Conservation (phyloP, 2,329 filamentous ascomycete genomes). For the Fusarium brachygibbosum region DNA sequence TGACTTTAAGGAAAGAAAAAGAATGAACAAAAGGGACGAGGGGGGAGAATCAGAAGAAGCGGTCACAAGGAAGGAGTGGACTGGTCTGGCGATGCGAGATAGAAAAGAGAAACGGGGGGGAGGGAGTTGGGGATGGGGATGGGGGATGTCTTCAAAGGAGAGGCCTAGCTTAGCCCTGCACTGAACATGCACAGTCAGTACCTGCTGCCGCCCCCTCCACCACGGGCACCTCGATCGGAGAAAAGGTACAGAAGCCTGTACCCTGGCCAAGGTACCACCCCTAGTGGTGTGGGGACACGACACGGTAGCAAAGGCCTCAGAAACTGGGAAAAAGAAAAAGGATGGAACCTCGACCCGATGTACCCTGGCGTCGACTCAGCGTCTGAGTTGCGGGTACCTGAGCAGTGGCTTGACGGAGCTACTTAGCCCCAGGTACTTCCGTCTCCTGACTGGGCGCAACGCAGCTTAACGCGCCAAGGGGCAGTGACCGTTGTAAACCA, state of each 20-base stretch:
- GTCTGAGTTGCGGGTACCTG: conserved; percentile 42
- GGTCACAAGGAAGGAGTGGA: conserved; percentile 52
- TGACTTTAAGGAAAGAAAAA: conserved; percentile 65
- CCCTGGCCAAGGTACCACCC: conserved; percentile 32
- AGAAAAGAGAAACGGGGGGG: conserved; percentile 55
- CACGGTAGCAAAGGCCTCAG: conserved; percentile 20
- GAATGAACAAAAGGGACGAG: conserved; percentile 57
- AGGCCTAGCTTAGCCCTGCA: conserved; percentile 30
- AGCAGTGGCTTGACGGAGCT: conserved; percentile 35
- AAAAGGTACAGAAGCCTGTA: conserved; percentile 26
- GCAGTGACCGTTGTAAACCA: conserved; percentile 41
- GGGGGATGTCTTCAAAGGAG: conserved; percentile 54
- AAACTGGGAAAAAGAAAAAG: conserved; percentile 41
- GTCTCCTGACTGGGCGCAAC: conserved; percentile 39
- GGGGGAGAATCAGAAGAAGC: conserved; percentile 57
- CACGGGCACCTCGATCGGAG: conserved; percentile 33
- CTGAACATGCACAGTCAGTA: conserved; percentile 12
- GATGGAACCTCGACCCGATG: conserved; percentile 35
- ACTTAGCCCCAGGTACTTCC: conserved; percentile 39
- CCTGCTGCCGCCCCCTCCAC: conserved; percentile 27
- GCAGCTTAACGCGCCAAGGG: conserved; percentile 42
- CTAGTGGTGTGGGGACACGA: conserved; percentile 36
- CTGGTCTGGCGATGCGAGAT: conserved; percentile 52
- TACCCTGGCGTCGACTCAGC: conserved; percentile 27
- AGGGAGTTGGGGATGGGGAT: conserved; percentile 52